These are phyloP conservation scores for Boletus semigastroideus DNA, from an alignment of 1,284 basidiomycete genomes.

Conservation along the genomic window DNA sequence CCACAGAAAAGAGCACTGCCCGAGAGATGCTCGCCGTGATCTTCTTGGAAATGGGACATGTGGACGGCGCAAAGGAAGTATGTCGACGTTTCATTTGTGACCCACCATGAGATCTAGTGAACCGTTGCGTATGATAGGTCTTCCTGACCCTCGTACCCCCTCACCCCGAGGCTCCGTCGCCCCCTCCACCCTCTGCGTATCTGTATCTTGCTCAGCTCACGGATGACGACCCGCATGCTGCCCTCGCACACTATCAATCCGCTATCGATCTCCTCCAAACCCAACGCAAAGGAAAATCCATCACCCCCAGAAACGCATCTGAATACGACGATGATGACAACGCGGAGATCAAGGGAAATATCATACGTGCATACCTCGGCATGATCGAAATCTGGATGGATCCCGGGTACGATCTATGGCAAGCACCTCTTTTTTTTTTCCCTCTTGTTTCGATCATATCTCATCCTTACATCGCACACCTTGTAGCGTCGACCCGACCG, in stretches of 20 bases:
- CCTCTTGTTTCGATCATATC: no score
- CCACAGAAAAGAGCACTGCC: conserved; percentile 63
- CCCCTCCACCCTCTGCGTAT: conserved; percentile 80
- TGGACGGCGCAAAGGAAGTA: conserved; percentile 73
- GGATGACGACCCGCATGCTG: conserved; percentile 72
- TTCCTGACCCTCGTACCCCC: conserved; percentile 65
- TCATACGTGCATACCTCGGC: conserved; percentile 82
- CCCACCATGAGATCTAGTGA: neutral
- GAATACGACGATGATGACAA: conserved; percentile 45
- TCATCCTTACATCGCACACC: neutral
- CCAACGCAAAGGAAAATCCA: conserved; percentile 66
- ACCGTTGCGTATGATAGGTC: conserved; percentile 46
- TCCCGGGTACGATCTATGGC: conserved; percentile 86
- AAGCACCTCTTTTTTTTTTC: conserved; percentile 28
- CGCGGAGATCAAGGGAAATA: conserved; percentile 66
- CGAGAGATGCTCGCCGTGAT: conserved; percentile 79
- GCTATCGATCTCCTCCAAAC: conserved; percentile 75
- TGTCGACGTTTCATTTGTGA: conserved; percentile 21
- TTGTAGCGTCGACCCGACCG: conserved; percentile 74
- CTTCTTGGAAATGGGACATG: conserved; percentile 76
- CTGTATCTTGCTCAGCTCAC: conserved; percentile 89
- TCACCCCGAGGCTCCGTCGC: conserved; percentile 52
- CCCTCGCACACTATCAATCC: conserved; percentile 78
- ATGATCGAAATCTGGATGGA: conserved; percentile 99
- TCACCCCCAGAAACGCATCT: conserved; percentile 34